These are phyloP conservation scores for Hypomyces perniciosus DNA, from an alignment of 2,329 filamentous ascomycete genomes.

Conservation along the genomic window DNA sequence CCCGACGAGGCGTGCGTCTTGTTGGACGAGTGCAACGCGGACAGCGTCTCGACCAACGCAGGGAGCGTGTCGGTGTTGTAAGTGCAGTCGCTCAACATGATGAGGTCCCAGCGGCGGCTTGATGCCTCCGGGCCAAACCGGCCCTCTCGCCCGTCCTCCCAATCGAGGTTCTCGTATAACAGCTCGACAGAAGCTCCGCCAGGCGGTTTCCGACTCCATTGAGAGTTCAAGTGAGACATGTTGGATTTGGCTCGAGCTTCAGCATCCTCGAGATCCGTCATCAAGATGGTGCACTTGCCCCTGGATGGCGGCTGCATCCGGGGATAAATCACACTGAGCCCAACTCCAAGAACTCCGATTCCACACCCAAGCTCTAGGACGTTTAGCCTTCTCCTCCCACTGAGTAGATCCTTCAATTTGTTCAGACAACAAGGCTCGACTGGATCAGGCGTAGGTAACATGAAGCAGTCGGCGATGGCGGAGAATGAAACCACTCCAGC, in stretches of 20 bases:
- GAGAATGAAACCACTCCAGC: slow-evolving; percentile 43
- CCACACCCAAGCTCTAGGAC: slow-evolving; percentile 53
- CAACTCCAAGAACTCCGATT: slow-evolving; percentile 50
- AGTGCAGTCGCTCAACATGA: slow-evolving; percentile 55
- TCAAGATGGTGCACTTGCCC: slow-evolving; percentile 32
- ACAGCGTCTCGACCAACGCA: slow-evolving; percentile 47
- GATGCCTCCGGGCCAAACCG: slow-evolving; percentile 35
- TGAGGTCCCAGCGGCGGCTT: slow-evolving; percentile 43
- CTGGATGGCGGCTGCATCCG: slow-evolving; percentile 11
- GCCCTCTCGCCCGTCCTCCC: slow-evolving; percentile 45
- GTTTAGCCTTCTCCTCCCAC: slow-evolving; percentile 25
- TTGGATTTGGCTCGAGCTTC: slow-evolving; percentile 44
- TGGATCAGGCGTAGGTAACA: slow-evolving; percentile 21
- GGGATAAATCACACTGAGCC: slow-evolving; percentile 35
- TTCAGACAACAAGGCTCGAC: slow-evolving; percentile 24
- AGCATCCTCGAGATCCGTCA: slow-evolving; percentile 52
- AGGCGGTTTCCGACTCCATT: background rate
- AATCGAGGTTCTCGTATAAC: slow-evolving; percentile 51
- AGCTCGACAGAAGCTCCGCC: slow-evolving; percentile 21
- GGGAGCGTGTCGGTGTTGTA: slow-evolving; percentile 54
- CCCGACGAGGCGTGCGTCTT: slow-evolving; percentile 15
- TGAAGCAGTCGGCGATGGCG: slow-evolving; percentile 25
- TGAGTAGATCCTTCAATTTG: slow-evolving; percentile 26
- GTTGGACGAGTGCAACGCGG: slow-evolving; percentile 39
- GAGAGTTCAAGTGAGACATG: slow-evolving; percentile 29